Evolutionary conservation across 164 flowering plant genomes (phyloP).

Genomic region (Magnolia changhungtana): DNA sequence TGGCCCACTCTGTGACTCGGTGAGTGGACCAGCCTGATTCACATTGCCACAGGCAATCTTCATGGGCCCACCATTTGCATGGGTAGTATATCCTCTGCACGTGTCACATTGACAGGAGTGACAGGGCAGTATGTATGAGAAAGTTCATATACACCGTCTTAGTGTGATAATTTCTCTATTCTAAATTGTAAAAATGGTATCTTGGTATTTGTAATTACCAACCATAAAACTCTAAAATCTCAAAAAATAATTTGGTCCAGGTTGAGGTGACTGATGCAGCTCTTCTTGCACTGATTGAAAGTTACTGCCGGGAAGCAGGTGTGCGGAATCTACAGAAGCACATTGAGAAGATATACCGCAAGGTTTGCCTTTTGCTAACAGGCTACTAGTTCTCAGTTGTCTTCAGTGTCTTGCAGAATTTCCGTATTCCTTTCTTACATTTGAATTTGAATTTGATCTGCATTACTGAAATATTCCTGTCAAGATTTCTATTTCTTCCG

Average conservation of each 20-base stretch:
- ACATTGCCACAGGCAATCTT: too few species aligned
- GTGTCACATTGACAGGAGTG: too few species aligned
- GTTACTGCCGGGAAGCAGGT: constrained; percentile 95
- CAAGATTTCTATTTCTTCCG: too few species aligned
- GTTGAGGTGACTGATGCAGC: constrained; percentile 95
- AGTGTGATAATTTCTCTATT: not conserved
- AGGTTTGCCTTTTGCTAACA: constrained; percentile 42
- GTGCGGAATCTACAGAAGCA: constrained; percentile 95
- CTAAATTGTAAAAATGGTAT: constrained; percentile 1
- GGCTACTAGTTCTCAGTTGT: not conserved
- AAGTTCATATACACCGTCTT: too few species aligned
- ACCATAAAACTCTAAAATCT: not conserved
- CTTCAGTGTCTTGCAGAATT: too few species aligned
- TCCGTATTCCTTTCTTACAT: too few species aligned
- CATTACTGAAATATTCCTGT: too few species aligned
- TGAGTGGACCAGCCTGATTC: too few species aligned
- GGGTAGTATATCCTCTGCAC: too few species aligned
- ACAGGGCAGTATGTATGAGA: too few species aligned
- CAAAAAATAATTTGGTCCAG: constrained; percentile 30
- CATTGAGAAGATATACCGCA: constrained; percentile 96
- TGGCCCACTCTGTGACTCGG: not conserved
- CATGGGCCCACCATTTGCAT: too few species aligned
- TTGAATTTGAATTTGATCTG: too few species aligned
- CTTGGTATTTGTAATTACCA: not conserved
- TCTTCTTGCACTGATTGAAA: constrained; percentile 80